Base-by-base conservation (phyloP, 805 yeast species). In the Metschnikowia chrysomelidarum region DNA sequence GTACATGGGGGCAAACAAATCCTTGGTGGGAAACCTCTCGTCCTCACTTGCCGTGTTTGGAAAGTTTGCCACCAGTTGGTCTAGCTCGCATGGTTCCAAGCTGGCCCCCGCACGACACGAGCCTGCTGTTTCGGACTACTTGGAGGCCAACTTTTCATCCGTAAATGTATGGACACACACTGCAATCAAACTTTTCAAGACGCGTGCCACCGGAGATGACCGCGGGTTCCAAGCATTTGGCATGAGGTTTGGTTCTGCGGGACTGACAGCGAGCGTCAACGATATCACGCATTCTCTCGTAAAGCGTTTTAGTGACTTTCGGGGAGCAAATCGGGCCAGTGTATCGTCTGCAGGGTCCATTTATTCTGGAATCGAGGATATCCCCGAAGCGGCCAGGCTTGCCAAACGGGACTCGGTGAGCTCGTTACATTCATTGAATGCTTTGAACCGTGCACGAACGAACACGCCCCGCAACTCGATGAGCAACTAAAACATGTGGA, bases 141-240 rank as follows among this genome's bases (percentile, higher is more conserved):
- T 56, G 2, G 62, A 59, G 16, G 42, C 53, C 2, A 56, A 64
- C 3, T 27, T 64, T 4, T 47, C 65, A 8, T 54, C 59, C 33
- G 54, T 63, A 3, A 77, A 78, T 39, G 65, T 72, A 10, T 80
- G 84, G 84, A 60, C 64, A 13, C 62, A 63, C 7, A 75, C 84
- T 3, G 44, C 59, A 12, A 59, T 80, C 12, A 64, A 53, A 43
- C 62, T 80, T 30, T 80, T 82, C 55, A 64, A 62, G 24, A 62
- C 79, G 7, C 55, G 57, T 23, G 14, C 23, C 2, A 34, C 40
- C 11, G 32, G 43, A 1, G 47, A 35, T 22, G 60, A 52, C 3
- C 53, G 57, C 1, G 50, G 55, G 21, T 36, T 53, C 12, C 46
- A 44, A 12, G 35, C 48, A 7, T 40, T 50, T 17, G 49, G 48